Conservation (phyloP, 306 rosid genomes). For the Acacia confusa region DNA sequence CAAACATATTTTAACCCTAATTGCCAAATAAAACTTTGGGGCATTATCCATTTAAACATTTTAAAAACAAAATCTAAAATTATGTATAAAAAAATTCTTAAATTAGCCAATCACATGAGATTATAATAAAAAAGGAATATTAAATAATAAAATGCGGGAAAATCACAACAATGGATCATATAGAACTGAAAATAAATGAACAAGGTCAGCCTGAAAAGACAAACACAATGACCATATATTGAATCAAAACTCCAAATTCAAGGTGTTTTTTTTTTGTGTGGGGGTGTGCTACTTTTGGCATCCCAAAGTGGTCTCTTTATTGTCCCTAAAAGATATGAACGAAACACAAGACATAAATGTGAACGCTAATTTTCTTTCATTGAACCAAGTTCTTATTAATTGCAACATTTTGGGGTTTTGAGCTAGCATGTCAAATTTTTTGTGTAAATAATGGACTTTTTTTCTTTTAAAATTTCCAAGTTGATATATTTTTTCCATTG, state of each 20-base stretch:
- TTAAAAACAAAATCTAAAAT: too few relatives aligned
- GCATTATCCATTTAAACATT: too few relatives aligned
- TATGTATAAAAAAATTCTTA: too few relatives aligned
- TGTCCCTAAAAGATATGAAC: background rate
- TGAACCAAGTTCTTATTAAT: conserved; percentile 10
- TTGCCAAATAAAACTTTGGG: too few relatives aligned
- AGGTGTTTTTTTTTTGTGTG: background rate
- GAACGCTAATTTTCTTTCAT: conserved; percentile 20
- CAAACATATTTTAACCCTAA: too few relatives aligned
- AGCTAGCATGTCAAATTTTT: background rate
- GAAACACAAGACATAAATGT: conserved; percentile 34
- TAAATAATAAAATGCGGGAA: background rate
- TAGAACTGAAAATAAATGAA: background rate
- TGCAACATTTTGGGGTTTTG: background rate
- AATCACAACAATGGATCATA: background rate
- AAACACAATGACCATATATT: too few relatives aligned
- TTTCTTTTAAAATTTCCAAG: background rate
- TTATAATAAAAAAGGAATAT: background rate
- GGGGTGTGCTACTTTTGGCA: background rate
- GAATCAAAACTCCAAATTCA: background rate
- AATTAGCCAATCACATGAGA: background rate
- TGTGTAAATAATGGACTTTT: background rate
- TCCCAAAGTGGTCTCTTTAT: background rate
- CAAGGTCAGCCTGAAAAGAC: background rate
- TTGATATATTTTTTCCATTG: background rate